Evolutionary conservation across 768 basidiomycete genomes (phyloP), one percentile per base, ranked within the genome.

Genomic region (Macrolepiota albuminosa): DNA sequence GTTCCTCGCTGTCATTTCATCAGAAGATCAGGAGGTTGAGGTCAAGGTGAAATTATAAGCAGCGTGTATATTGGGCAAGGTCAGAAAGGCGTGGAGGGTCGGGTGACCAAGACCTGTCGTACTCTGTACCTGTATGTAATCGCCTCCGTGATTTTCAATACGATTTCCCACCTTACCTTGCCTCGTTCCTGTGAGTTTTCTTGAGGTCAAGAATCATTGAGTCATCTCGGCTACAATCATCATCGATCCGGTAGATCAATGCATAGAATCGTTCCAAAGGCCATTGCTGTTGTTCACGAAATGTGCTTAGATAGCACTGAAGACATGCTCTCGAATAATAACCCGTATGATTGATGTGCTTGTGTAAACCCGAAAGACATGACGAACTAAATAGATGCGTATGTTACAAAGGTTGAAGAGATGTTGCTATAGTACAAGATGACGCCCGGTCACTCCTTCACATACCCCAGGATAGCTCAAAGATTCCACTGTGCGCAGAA

Each of bases 1-100:
- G 67, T 83, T 94, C 72, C 78, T 88, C 63, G 89, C 91, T 72
- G 86, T 85, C 60, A 84, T 91, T 65, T 80, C 78, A 69, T 74
- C 79, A 71, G 78, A 73, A 66, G 76, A 71, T 64, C 73, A 75
- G 67, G 75, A 71, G 57, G 76, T 71, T 64, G 71, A 73, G 67
- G 73, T 73, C 64, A 85, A 80, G 71, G 81, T 78, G 71, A 91
- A 85, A 78, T 77, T 91, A 72, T 88, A 78, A 80, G 67, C 58
- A 63, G 66, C 63, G 63, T 57, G 51, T 43, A 52, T 43, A 40
- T 54, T 45, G 57, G 54, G 21, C 54, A 52, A 46, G 56, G 57
- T 33, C 33, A 56, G 54, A 45, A 56, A 55, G 52, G 60, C 54
- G 63, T 48, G 51, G 52, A 50, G 14, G 70, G 74, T 77, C 76